Percentiles rank a stretch among this genome's conserved stretches.
Conservation (phyloP, 163 green algal species). For the Scenedesmus sp. region DNA sequence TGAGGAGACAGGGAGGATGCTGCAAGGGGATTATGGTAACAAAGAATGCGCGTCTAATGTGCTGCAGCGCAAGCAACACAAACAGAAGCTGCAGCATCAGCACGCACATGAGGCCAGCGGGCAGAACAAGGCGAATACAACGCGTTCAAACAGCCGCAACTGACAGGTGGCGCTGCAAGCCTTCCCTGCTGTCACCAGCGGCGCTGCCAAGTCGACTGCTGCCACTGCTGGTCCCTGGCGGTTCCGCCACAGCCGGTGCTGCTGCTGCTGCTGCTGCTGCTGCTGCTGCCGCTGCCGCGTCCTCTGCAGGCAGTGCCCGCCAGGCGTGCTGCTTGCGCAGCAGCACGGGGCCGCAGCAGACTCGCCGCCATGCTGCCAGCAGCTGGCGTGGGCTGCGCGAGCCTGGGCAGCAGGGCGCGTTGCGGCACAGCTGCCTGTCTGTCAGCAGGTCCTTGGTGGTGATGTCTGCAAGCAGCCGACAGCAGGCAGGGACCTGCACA, state of each 20-base stretch:
- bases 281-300: neutral
- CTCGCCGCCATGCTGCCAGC: conserved; percentile 10
- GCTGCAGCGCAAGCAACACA: no score
- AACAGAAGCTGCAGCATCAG: no score
- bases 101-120: neutral
- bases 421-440: conserved; percentile 9
- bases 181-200: neutral
- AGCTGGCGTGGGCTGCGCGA: conserved; percentile 33
- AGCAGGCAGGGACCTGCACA: neutral
- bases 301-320: neutral
- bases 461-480: conserved; percentile 31
- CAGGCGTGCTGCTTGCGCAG: neutral
- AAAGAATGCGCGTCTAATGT: no score
- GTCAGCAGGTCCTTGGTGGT: conserved; percentile 61
- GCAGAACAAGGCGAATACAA: neutral
- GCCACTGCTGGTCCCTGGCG: neutral
- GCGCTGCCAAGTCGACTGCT: neutral
- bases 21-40: no score
- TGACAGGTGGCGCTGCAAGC: neutral
- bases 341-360: conserved; percentile 49
- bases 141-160: neutral
- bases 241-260: neutral
- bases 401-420: conserved; percentile 57
- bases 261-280: conserved; percentile 2
- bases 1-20: neutral